Base-by-base conservation (phyloP, 208 protist species). In the Wallacemonas collosoma region DNA sequence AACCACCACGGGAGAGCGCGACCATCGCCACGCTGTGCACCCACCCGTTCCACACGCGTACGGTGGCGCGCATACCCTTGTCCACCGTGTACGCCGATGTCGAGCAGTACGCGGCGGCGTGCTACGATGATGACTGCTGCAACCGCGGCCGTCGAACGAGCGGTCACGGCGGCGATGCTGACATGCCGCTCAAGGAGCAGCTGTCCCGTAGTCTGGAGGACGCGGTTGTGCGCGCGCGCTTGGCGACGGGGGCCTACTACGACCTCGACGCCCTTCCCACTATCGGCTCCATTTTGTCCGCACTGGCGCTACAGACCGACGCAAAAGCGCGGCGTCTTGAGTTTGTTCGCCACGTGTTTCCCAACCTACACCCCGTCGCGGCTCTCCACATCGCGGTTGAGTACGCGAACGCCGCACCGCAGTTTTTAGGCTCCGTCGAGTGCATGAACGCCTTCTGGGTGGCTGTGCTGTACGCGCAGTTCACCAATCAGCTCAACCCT, bases 361-460 rank as follows among this genome's bases (percentile, higher is more conserved):
- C 87, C 9, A 95, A 95, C 79, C 51, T 95, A 36, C 87, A 95
- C 65, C 90, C 90, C 0, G 67, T 93, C 47, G 74, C 87, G 11
- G 87, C 81, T n/a, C 77, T 95, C 50, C 82, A 82, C 61, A 54
- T 95, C 38, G 80, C 85, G 6, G 85, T 78, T 45, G 70, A 86
- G 58, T 83, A 90, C 76, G 75, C 87, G 47, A 77, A 51, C 15
- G 73, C 79, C 48, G 87, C 80, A 7, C 74, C 71, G 1, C 68
- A 71, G 45, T 85, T 95, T 51, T 64, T 94, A 7, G 71, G 62
- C 51, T 76, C 75, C 11, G 65, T 68, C 0, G 83, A 88, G 41
- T 83, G 79, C 68, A 81, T 79, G 56, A 93, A 89, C 72, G 87
- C 90, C n/a, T 88, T 95, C 76, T 95, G 90, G 90, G 82, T 77